Evolutionary conservation across 2,329 filamentous ascomycete species (phyloP).

Genomic region (Macrophomina pseudophaseolina): DNA sequence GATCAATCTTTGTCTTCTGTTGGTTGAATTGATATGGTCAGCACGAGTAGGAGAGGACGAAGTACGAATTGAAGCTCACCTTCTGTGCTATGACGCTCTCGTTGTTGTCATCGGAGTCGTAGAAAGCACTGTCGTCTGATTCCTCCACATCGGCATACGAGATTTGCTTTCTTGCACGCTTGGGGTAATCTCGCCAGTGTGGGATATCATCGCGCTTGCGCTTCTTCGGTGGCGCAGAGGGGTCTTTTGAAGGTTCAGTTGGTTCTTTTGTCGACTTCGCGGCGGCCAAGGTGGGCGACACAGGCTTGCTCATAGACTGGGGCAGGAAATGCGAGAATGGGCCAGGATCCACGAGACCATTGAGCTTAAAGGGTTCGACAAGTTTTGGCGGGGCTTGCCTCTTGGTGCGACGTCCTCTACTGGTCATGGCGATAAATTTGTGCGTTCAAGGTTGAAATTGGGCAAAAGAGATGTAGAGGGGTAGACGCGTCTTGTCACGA

Average conservation of each 20-base stretch:
- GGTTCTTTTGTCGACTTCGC: background rate
- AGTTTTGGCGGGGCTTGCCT: background rate
- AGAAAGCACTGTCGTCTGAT: slow-evolving; percentile 16
- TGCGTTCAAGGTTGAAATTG: background rate
- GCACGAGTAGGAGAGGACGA: background rate
- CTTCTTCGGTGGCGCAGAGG: background rate
- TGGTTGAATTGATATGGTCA: background rate
- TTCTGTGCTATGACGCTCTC: background rate
- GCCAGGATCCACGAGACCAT: background rate
- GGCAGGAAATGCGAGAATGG: background rate
- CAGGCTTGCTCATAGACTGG: background rate
- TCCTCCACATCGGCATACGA: slow-evolving; percentile 8
- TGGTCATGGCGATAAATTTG: background rate
- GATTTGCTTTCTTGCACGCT: background rate
- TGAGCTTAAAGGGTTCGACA: background rate
- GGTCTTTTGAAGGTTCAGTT: background rate
- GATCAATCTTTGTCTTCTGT: background rate
- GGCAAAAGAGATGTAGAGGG: background rate
- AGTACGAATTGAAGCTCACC: background rate
- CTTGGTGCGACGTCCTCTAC: background rate
- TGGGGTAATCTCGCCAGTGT: background rate
- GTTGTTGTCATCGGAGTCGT: background rate
- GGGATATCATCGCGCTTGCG: background rate
- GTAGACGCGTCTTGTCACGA: background rate
- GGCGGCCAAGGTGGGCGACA: background rate